Evolutionary conservation across 768 basidiomycete species (phyloP), one percentile per base, ranked within the genome.

Genomic region (Macrolepiota fuliginosa): DNA sequence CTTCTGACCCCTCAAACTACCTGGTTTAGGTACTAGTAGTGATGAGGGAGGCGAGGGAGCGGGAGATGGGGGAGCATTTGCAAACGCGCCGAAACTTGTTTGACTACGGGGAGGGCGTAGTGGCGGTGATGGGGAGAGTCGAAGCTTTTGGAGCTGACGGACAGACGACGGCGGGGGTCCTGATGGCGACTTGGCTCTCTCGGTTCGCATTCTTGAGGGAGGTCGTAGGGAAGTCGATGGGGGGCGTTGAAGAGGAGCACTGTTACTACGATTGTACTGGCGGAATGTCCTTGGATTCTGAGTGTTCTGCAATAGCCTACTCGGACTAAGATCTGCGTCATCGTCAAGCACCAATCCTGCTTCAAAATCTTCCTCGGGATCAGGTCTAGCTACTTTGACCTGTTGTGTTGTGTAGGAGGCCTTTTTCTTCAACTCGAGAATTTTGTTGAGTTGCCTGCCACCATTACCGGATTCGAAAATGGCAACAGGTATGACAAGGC

Each of bases 361-460:
- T 73, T 95, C 92, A 64, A 94, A 93, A 71, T 93, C 90, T 63
- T 94, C 92, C 67, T 94, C 92, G 12, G 80, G 84, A 71, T 92
- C 85, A 15, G 86, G 83, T 61, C 74, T 80, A 25, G 84, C 75
- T 6, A 83, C 69, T 65, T 84, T 88, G 65, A 81, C 71, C 19
- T 70, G 69, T 40, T 71, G 70, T 47, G 65, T 72, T 29, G 72
- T 63, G 17, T 74, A 74, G 24, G 82, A 81, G 19, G 85, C 83
- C 50, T 79, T 80, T 71, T 84, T 80, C 66, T 85, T 85, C 72
- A 74, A 74, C 64, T 83, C 82, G 45, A 83, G 73, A n/a, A 83
- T 76, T 67, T 79, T 80, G 52, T 75, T 79, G 53, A 83, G 76
- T 63, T 82, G 77, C 29, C 77, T 76, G 54, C 78, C 80, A 62